Base-by-base conservation (phyloP, 305 asterid genomes). In the Fraxinus dipetala region DNA sequence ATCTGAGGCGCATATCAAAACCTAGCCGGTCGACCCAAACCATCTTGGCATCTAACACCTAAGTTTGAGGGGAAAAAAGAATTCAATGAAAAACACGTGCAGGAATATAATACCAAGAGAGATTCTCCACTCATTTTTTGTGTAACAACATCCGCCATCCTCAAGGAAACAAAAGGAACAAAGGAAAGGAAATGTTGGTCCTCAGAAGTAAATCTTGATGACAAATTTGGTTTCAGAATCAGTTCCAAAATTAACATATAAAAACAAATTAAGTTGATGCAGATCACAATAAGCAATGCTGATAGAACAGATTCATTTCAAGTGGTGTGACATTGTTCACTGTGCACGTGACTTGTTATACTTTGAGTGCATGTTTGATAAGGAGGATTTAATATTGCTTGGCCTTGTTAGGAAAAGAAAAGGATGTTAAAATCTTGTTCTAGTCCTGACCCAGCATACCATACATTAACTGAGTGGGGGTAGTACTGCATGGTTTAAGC, bases 21-120 rank as follows among this genome's bases (percentile, higher is more conserved):
- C 99, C 99, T 78, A 95, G 88, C 73, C 97, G 91, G 87, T 95
- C 99, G 79, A 95, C 92, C 98, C 98, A 95, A 51, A 92, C 95
- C 95, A 94, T 88, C 89, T 91, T 93, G 28, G 96, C 97, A 80
- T 95, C 97, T 77, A 89, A 80, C 69, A 94, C 94, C 99, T 95
- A 85, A 16, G 35, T 35, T 36, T 72, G 20, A n/a, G 54, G 26
- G 32, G 13, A 4, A 28, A 11, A 3, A 45, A 5, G 79, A 84
- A 36, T 2, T 7, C 20, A 79, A 38, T 63, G 73, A 22, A 74
- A 74, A 35, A 38, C 48, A 32, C 9, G 11, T 59, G 30, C 11
- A 59, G 30, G 26, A 18, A 59, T 59, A 59, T 59, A 59, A 18
- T 59, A 8, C 69, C 13, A 59, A 22, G 31, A 20, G 30, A 18